Evolutionary conservation across 306 rosid species (phyloP), one percentile per base, ranked within the genome.

Genomic region (Rosa rugosa): DNA sequence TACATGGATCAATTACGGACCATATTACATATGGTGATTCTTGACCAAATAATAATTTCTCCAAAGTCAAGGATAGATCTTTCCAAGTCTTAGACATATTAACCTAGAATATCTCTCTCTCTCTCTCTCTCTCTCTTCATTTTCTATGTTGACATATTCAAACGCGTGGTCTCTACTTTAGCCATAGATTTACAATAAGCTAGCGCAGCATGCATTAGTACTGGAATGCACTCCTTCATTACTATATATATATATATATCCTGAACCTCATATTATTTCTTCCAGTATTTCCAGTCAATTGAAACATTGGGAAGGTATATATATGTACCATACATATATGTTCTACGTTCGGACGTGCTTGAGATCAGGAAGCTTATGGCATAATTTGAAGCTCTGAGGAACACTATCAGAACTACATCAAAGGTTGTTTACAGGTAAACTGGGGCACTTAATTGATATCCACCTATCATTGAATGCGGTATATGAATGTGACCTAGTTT

Each of bases 161-260:
- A 83, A 84, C 86, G 87, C 92, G 90, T 88, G 88, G 82, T 83
- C 86, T 80, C 40, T 72, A 51, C 79, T 80, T 25, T 73, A 88
- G 80, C 95, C 92, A 85, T 85, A 82, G 75, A 86, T 45, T 85
- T 51, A 59, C 74, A 34, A 84, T 73, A 80, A 44, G 53, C 10
- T 34, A 6, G 47, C 41, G 3, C 27, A 20, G 23, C 27, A n/a
- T 56, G 63, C 63, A 56, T 56, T 20, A 56, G 25, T 56, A 18
- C 63, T 8, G 27, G 3, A 56, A 56, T 16, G 20, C 57, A 51
- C n/a, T 17, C 3, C n/a, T n/a, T 51, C 22, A 51, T 51, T 51
- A 51, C 57, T 17, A 4, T 51, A 51, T 56, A 20, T 56, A 1
- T 2, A 31, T 51, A 17, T 14, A 50, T 50, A 50, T 50, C 6